Conservation (phyloP, 441 rosid genomes). For the Eruca vesicaria region DNA sequence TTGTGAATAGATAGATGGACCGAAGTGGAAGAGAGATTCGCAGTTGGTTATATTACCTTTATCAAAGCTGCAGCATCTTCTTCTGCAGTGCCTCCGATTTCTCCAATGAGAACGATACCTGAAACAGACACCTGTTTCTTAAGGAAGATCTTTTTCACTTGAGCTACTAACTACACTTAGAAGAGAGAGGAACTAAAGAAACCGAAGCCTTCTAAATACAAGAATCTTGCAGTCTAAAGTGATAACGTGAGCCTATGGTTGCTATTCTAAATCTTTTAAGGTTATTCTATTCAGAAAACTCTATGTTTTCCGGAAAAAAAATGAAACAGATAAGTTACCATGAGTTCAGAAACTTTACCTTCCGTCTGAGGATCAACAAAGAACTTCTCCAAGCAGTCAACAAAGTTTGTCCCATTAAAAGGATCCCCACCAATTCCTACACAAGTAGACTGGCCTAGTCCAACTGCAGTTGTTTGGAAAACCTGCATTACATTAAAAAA, state of each 20-base stretch:
- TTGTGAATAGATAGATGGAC: neutral
- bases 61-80: constrained; percentile 93
- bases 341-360: constrained; percentile 43
- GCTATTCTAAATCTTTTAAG: neutral
- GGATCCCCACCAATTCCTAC: constrained; percentile 97
- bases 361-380: constrained; percentile 86
- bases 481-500: constrained; percentile 41
- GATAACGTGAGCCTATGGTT: neutral
- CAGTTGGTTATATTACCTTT: constrained; percentile 44
- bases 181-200: neutral
- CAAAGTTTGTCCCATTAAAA: constrained; percentile 89
- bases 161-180: constrained; percentile 4
- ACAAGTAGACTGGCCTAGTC: constrained; percentile 88
- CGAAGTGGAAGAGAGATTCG: neutral
- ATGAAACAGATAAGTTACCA: neutral
- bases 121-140: constrained; percentile 19
- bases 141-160: neutral
- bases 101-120: constrained; percentile 88
- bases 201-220: neutral
- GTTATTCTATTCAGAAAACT: neutral
- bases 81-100: constrained; percentile 96
- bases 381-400: constrained; percentile 74
- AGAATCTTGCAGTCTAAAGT: neutral
- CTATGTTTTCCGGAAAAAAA: neutral
- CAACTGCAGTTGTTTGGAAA: constrained; percentile 90